Base-by-base conservation (phyloP, 1,284 basidiomycete species). In the Fomitopsis pinicola region DNA sequence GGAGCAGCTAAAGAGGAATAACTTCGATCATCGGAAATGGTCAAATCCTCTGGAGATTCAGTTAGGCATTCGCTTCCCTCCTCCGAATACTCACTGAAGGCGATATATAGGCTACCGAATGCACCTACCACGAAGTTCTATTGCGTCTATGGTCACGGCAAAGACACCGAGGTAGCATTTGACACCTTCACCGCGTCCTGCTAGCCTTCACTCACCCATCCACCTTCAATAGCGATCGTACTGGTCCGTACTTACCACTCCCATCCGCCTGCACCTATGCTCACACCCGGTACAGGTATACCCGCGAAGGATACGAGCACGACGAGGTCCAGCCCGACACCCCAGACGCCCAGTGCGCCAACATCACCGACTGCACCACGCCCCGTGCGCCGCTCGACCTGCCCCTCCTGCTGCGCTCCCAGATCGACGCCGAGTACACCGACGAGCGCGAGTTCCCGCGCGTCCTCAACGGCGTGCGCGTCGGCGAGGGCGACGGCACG, bases 401-500 rank as follows among this genome's bases (percentile, higher is more conserved):
- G 60, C 86, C 87, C 1, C 69, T 88, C 15, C 76, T 81, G 0
- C 80, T 87, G 56, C 78, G 81, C 59, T 91, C 86, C 66, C 92
- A 87, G 85, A 97, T 98, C 66, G 95, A 98, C 75, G 79, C 85
- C 10, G 86, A 89, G 28, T 91, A 92, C 64, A 89, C 88, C 3
- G 80, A 91, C 65, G 89, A 91, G 61, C 78, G 71, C 9, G 73
- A 76, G 14, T 74, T 67, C 36, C 92, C 93, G 6, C 89, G 86
- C 75, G 89, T 94, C 42, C 78, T 83, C 58, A 93, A 91, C 63
- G 94, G 94, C 35, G 92, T 96, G 50, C 92, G 89, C 68, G 86
- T 95, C 74, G 92, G 93, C 46, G 94, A 97, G 76, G 97, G 97
- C 26, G 97, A 99, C 73, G 97, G 97, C 5, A 99, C 97, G 1